Conservation (phyloP, 2,329 filamentous ascomycete genomes). For the Atkinsonella texensis region DNA sequence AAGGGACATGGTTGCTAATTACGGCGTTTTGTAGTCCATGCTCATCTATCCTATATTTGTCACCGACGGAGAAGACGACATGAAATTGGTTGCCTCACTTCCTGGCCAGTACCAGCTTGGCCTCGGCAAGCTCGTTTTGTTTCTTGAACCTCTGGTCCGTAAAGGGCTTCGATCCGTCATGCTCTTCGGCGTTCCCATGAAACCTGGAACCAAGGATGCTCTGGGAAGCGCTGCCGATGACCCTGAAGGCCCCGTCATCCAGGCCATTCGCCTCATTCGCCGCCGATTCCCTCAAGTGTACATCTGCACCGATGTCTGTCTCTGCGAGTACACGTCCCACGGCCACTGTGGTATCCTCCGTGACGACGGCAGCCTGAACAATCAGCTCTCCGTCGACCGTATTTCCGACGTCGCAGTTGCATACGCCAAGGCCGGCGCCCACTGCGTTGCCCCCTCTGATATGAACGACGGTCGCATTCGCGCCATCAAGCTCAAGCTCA, state of each 20-base stretch:
- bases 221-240: conserved; percentile 89
- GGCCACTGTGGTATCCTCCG: conserved; percentile 94
- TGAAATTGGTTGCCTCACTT: conserved; percentile 78
- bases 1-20: background rate
- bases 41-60: conserved; percentile 97
- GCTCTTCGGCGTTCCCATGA: conserved; percentile 85
- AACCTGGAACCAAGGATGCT: conserved; percentile 72
- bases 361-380: conserved; percentile 88
- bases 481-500: conserved; percentile 95
- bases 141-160: conserved; percentile 73
- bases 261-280: conserved; percentile 71
- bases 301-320: conserved; percentile 84
- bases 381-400: conserved; percentile 82
- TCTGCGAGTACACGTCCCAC: conserved; percentile 97
- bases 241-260: conserved; percentile 82
- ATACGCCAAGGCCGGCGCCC: conserved; percentile 89
- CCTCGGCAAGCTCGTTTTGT: conserved; percentile 72
- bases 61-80: conserved; percentile 87
- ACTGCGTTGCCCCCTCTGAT: conserved; percentile 93
- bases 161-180: conserved; percentile 92
- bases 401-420: conserved; percentile 96
- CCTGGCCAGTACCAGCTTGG: conserved; percentile 85
- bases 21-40: conserved; percentile 58
- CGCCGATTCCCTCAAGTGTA: conserved; percentile 82
- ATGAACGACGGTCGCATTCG: conserved; percentile 99